phyloP scores from a whole-genome alignment of 129 eudicot genomes.

The Rutidosis leptorrhynchoides region DNA sequence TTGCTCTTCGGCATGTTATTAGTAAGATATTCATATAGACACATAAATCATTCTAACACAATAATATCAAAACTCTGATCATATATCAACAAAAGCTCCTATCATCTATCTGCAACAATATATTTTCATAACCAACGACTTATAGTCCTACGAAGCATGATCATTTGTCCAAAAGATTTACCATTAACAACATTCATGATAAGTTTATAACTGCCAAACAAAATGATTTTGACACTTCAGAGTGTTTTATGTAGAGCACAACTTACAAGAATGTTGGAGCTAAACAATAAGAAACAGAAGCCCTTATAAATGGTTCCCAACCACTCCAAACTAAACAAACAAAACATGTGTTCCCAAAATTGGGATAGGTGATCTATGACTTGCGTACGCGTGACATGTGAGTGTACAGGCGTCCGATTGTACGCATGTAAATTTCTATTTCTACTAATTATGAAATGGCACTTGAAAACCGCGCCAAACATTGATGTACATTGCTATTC shows the following conservation, averaged over 20 bases:
- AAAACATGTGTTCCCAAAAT: neutral
- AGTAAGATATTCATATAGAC: neutral
- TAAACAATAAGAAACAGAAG: neutral
- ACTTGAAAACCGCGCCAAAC: no score
- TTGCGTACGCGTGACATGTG: neutral
- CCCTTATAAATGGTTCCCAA: neutral
- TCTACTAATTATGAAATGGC: neutral
- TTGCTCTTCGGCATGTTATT: neutral
- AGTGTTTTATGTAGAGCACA: constrained; percentile 4
- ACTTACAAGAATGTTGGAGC: neutral
- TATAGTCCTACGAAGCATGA: neutral
- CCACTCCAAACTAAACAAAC: neutral
- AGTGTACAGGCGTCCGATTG: neutral
- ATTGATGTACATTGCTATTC: neutral
- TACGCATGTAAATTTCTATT: neutral
- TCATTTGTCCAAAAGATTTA: constrained; percentile 13
- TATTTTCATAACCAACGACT: neutral
- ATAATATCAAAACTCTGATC: neutral
- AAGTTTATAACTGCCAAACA: no score
- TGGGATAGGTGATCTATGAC: neutral
- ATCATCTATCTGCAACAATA: neutral
- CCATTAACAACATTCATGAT: neutral
- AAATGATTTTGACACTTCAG: neutral
- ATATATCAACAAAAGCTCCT: neutral
- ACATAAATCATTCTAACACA: neutral